Evolutionary conservation across 768 basidiomycete species (phyloP), one percentile per base, ranked within the genome.

Genomic region (Agrocybe pediades): DNA sequence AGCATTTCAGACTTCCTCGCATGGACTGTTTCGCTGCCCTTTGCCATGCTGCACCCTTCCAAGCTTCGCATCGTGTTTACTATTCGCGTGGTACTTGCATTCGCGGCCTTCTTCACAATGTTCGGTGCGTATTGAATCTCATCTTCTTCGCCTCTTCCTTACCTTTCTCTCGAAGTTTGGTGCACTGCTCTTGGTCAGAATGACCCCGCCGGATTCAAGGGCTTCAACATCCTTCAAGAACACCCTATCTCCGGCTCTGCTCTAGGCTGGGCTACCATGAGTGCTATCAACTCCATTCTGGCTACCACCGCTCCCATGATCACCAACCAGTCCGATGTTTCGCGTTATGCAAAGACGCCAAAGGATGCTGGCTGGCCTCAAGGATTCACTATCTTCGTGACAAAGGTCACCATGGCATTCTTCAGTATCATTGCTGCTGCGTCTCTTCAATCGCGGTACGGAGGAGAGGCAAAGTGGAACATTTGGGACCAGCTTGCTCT

Each of bases 251-350:
- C 53, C 20, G 53, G 57, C 7, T 41, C 53, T 16, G 19, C 27
- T 1, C 36, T 58, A 20, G 57, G 57, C 17, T 58, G 57, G 57
- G 57, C 57, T 5, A 49, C 54, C 3, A 55, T 58, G 50, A 58
- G 49, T 21, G 49, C 49, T 16, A 58, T 58, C 50, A 58, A 58
- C 49, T 54, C 57, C 15, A 26, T 58, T n/a, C 53, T 58, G 6
- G 57, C 49, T 4, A 58, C 57, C n/a, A 47, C 53, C 13, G 57
- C 53, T 2, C 53, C 57, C 5, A 55, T 58, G 54, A 58, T 58
- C 45, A 58, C 53, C 4, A 58, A 58, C 40, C 57, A 58, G 41
- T 58, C 57, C 2, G 57, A 58, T 19, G 41, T 58, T 20, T 58
- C 57, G 8, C 57, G 57, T 11, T 58, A 58, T n/a, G 57, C 57